Evolutionary conservation across 2,329 filamentous ascomycete species (phyloP), one percentile per base, ranked within the genome.

Genomic region (Fusarium palustre): DNA sequence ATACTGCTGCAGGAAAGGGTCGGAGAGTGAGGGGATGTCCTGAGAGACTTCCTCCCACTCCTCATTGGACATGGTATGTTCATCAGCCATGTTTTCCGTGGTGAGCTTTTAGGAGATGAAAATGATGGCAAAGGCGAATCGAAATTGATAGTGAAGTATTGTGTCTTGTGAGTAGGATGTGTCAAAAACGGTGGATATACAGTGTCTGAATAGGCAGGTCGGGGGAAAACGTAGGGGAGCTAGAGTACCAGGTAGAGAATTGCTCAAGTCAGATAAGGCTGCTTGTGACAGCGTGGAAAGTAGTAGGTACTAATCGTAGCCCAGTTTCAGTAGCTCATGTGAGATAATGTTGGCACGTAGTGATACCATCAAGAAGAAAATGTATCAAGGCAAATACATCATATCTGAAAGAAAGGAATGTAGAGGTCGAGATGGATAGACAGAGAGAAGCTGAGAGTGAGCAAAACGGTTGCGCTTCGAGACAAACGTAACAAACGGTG

Each of bases 1-100:
- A 76, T 97, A 97, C 77, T 95, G 89, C 73, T 93, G 88, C 47
- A 97, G 87, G 78, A 97, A 94, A 1, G 91, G 88, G 73, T 97
- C 93, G 12, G 87, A 81, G 22, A 80, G 80, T 3, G 80, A 79
- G 7, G 89, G 89, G 38, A 91, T 80, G n/a, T 85, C 87, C 62
- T 84, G 78, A 46, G 81, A 77, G 63, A 90, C 77, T 69, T 88
- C 86, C 31, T 82, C 83, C 87, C 87, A 91, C 58, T 89, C 87
- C 57, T 88, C 83, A 39, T 88, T 84, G 47, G 83, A 81, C 75
- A 84, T 81, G 33, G 61, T 68, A 46, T 72, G 59, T 24, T 68
- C 54, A n/a, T 25, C 63, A 9, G 79, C 75, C 77, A 82, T 82
- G 64, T 34, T 62, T 38, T 41, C 31, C 34, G 38, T 31, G 28